Evolutionary conservation across 208 protist species (phyloP).

Genomic region (Plasmodiophora brassicae): DNA sequence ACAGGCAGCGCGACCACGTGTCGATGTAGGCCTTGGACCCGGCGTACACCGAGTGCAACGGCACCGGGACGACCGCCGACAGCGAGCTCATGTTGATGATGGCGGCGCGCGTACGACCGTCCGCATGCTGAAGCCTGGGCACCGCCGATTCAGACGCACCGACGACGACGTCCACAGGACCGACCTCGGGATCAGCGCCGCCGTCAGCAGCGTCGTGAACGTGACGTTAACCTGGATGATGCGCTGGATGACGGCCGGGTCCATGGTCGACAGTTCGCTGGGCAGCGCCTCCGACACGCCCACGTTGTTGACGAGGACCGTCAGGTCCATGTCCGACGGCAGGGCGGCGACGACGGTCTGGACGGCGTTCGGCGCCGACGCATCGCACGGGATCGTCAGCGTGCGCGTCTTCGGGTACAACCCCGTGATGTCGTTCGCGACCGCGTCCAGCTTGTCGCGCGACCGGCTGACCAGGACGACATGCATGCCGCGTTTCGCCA

Average conservation of each 20-base stretch:
- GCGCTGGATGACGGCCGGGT: background rate
- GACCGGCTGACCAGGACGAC: background rate
- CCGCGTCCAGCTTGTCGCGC: background rate
- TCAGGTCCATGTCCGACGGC: background rate
- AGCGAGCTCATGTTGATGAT: slow-evolving; percentile 10
- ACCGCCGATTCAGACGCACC: too few relatives aligned
- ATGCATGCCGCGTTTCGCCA: background rate
- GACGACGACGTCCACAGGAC: too few relatives aligned
- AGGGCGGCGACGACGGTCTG: background rate
- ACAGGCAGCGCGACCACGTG: background rate
- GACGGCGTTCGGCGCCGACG: background rate
- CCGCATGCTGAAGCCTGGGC: too few relatives aligned
- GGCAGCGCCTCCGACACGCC: background rate
- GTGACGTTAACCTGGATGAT: slow-evolving; percentile 6
- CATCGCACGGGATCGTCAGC: background rate
- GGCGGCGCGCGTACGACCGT: background rate
- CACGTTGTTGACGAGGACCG: slow-evolving; percentile 17
- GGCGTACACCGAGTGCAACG: background rate
- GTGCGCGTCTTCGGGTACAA: background rate
- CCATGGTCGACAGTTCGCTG: background rate
- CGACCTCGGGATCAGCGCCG: background rate
- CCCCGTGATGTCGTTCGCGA: background rate
- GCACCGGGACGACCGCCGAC: background rate
- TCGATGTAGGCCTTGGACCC: slow-evolving; percentile 1
- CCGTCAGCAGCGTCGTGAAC: slow-evolving; percentile 20